phyloP scores from a whole-genome alignment of 805 yeast species.

The Maudiozyma turicensis region DNA sequence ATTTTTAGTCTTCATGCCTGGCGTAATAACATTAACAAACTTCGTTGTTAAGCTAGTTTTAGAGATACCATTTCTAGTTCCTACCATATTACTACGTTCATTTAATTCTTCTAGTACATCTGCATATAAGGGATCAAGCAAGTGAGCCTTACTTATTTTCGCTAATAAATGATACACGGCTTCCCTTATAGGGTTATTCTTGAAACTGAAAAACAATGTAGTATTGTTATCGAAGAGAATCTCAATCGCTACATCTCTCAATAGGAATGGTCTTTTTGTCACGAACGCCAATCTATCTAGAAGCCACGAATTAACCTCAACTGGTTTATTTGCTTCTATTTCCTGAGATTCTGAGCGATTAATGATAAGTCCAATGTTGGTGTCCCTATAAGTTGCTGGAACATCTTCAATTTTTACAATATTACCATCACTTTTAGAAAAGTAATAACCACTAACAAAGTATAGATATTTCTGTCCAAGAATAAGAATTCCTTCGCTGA shows the following conservation, averaged over 20 bases:
- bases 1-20: slow-evolving; percentile 6
- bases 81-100: slow-evolving; percentile 26
- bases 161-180: slow-evolving; percentile 41
- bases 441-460: slow-evolving; percentile 58
- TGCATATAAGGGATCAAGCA: slow-evolving; percentile 45
- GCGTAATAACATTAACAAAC: slow-evolving; percentile 34
- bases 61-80: slow-evolving; percentile 26
- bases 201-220: slow-evolving; percentile 58
- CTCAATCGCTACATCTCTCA: slow-evolving; percentile 76
- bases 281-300: slow-evolving; percentile 49
- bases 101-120: slow-evolving; percentile 44
- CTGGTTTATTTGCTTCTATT: neutral
- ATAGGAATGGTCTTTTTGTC: slow-evolving; percentile 63
- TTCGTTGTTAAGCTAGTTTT: slow-evolving; percentile 33
- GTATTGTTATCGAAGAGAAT: slow-evolving; percentile 66
- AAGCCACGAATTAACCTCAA: slow-evolving; percentile 47
- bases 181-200: slow-evolving; percentile 46
- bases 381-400: slow-evolving; percentile 52
- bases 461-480: slow-evolving; percentile 58
- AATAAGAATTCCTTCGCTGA: slow-evolving; percentile 66
- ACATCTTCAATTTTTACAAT: slow-evolving; percentile 61
- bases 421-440: slow-evolving; percentile 37
- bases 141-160: slow-evolving; percentile 38
- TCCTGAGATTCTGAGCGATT: slow-evolving; percentile 11
- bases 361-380: slow-evolving; percentile 54